Evolutionary conservation across 2,329 filamentous ascomycete species (phyloP), one percentile per base, ranked within the genome.

Genomic region (Aspergillus calidoustus): DNA sequence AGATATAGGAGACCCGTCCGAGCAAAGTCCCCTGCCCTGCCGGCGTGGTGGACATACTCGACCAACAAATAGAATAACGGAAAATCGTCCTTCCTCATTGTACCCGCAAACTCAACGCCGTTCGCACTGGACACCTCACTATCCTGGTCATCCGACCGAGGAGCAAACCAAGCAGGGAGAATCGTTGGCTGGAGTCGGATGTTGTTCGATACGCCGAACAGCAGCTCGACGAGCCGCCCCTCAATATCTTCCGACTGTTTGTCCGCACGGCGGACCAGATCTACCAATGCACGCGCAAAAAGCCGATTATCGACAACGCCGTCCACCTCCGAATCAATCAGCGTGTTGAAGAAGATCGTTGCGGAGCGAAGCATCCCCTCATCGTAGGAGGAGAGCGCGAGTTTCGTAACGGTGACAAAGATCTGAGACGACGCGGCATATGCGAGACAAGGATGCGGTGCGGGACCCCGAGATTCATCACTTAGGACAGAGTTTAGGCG

Each of bases 131-230:
- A 76, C 22, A 78, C 76, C 48, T 76, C 71, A 46, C 76, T 74
- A 69, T 74, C 70, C 68, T 78, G 74, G 4, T 73, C 71, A 19
- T 77, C 70, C 2, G 73, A 76, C 23, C 83, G 82, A 7, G 87
- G 86, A 66, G 90, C 91, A 79, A 99, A 99, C 95, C 95, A 99
- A 17, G 92, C 91, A 1, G 91, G 87, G 51, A 99, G 80, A 58
- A 98, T 94, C 61, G 89, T 86, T 4, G 95, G 93, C 69, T 96
- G 90, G 64, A 97, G 82, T 50, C 95, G 86, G 69, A 99, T 97
- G 83, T 98, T 98, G 68, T 95, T 96, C 22, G 95, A 92, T 68
- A 99, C 93, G 65, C 94, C 96, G 80, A 99, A 99, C 49, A 96
- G 86, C 59, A 99, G 81, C 80, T 99, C 94, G 55, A 98, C 91